These are phyloP conservation scores for Penicillium pancosmium DNA, from an alignment of 495 filamentous ascomycete species.

Conservation along the genomic window DNA sequence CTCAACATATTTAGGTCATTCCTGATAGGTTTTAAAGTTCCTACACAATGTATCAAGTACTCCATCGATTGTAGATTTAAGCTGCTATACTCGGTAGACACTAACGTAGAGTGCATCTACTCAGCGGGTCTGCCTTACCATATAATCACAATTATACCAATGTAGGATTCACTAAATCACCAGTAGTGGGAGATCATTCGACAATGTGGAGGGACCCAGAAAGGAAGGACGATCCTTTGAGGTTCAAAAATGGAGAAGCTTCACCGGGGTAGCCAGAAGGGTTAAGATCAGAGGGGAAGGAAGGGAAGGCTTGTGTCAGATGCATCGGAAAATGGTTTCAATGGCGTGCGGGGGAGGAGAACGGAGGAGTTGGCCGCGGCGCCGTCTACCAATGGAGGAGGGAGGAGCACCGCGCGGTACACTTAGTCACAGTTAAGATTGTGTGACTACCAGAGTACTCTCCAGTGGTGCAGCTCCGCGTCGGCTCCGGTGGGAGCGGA, in stretches of 20 bases:
- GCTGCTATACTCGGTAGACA: not conserved
- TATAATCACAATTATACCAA: not conserved
- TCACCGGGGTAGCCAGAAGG: conserved; percentile 36
- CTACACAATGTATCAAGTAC: too few species aligned
- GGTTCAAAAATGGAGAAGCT: conserved; percentile 18
- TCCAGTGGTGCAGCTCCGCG: not conserved
- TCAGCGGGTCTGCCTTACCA: too few species aligned
- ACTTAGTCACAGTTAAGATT: conserved; percentile 10
- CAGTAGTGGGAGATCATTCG: not conserved
- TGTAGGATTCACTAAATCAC: too few species aligned
- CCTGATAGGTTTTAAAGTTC: too few species aligned
- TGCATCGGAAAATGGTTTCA: conserved; percentile 14
- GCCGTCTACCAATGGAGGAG: conserved; percentile 18
- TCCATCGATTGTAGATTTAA: too few species aligned
- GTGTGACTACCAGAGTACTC: not conserved
- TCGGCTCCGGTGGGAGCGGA: conserved; percentile 19
- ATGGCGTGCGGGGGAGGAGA: conserved; percentile 22
- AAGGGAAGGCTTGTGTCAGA: not conserved
- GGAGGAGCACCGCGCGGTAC: conserved; percentile 2
- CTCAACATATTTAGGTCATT: too few species aligned
- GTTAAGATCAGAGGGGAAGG: conserved; percentile 33
- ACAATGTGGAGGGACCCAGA: conserved; percentile 3
- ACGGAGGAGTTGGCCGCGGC: conserved; percentile 9
- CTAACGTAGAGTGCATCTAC: not conserved
- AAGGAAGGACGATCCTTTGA: conserved; percentile 14